Base-by-base conservation (phyloP, 2,329 filamentous ascomycete genomes). In the Parascedosporium putredinis region DNA sequence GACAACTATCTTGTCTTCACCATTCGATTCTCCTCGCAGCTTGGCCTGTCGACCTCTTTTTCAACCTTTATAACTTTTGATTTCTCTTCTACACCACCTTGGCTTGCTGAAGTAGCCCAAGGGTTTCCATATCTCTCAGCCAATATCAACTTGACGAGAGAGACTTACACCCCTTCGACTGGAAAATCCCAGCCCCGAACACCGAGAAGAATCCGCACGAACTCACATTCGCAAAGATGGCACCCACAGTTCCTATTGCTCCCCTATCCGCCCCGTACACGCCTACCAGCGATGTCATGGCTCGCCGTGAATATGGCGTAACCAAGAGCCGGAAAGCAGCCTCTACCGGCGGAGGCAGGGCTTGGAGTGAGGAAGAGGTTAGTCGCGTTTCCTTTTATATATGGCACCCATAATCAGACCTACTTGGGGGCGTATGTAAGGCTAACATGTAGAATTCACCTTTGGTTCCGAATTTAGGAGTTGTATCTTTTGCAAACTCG, bases 331-430 rank as follows among this genome's bases (percentile, higher is more conserved):
- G 83, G 54, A 87, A 85, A 70, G 68, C 76, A 54, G 76, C 79
- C 20, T 81, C 84, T 52, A 85, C 83, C 47, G 84, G 85, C 55
- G 84, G 86, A 57, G 85, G 86, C 58, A 76, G 86, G 64, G 86
- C 86, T 51, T 91, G 86, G 86, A 89, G 85, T 55, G 86, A 90
- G 64, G 86, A 89, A 65, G 86, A 90, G 81, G 86, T 88, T 73
- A 31, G 27, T 31, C 12, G 27, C 12, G 58, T 74, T 50, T 49
- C 22, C 20, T 8, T 33, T n/a, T n/a, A n/a, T n/a, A n/a, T n/a
- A n/a, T n/a, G n/a, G n/a, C n/a, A n/a, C n/a, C n/a, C n/a, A n/a
- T n/a, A n/a, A n/a, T n/a, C n/a, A n/a, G n/a, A n/a, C n/a, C n/a
- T n/a, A n/a, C n/a, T n/a, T n/a, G n/a, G n/a, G n/a, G n/a, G n/a